phyloP scores from a whole-genome alignment of 805 yeast species.

The Kazachstania martiniae region DNA sequence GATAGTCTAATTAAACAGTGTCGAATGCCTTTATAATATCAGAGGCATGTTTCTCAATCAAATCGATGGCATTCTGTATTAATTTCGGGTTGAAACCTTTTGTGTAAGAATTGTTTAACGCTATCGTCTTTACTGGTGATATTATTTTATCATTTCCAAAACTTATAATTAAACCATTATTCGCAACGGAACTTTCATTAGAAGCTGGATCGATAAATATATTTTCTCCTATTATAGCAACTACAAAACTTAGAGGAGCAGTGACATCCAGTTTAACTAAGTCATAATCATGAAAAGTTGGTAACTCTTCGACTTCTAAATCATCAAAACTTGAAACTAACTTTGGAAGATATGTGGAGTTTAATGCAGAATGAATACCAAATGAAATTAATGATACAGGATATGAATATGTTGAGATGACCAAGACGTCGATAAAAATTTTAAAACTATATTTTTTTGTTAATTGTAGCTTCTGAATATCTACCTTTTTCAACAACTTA shows the following conservation, averaged over 20 bases:
- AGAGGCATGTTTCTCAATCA: slow-evolving; percentile 52
- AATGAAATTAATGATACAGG: slow-evolving; percentile 76
- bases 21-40: slow-evolving; percentile 52
- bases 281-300: slow-evolving; percentile 78
- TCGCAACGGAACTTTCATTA: slow-evolving; percentile 83
- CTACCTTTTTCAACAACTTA: slow-evolving; percentile 31
- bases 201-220: slow-evolving; percentile 72
- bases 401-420: slow-evolving; percentile 65
- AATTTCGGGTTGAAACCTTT: slow-evolving; percentile 44
- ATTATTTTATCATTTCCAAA: slow-evolving; percentile 59
- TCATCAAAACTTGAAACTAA: slow-evolving; percentile 58
- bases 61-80: slow-evolving; percentile 42
- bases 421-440: slow-evolving; percentile 68
- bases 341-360: slow-evolving; percentile 65
- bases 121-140: slow-evolving; percentile 64
- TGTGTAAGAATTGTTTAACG: slow-evolving; percentile 38
- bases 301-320: slow-evolving; percentile 69
- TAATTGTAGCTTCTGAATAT: slow-evolving; percentile 41
- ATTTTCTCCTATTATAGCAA: slow-evolving; percentile 63
- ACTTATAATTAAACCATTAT: slow-evolving; percentile 67
- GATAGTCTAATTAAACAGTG: slow-evolving; percentile 12
- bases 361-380: slow-evolving; percentile 71
- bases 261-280: slow-evolving; percentile 50
- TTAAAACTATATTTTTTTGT: slow-evolving; percentile 70
- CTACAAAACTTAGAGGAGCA: slow-evolving; percentile 62